Base-by-base conservation (phyloP, 2,329 filamentous ascomycete species). In the Hymenoscyphus fraxineus region DNA sequence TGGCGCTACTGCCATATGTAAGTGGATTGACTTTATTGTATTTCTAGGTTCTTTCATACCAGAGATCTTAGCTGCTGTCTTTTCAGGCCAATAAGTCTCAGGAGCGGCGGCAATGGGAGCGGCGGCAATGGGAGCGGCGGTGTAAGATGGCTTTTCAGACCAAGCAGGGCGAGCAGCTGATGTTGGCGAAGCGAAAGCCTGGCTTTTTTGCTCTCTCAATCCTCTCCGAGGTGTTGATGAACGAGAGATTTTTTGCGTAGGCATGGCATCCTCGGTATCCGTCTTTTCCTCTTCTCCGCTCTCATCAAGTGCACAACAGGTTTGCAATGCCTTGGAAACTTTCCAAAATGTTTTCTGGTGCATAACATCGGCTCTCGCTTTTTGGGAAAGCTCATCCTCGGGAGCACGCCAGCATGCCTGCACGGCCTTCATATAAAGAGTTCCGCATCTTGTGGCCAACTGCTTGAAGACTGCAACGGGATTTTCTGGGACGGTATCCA, bases 391-490 rank as follows among this genome's bases (percentile, higher is more conserved):
- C 64, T 87, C 84, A 47, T 85, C 81, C 59, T 92, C 88, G 2
- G 89, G 86, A n/a, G 89, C 87, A 64, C 82, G 82, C 80, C 89
- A 88, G 70, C 90, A 93, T 2, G 85, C 82, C 72, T 90, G 84
- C 1, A 92, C 89, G 0, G 89, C 90, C 72, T 88, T 89, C 83
- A 87, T 88, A 75, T 92, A 94, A 0, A 90, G 80, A 7, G 86
- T 89, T 15, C 90, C 90, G 69, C 90, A 93, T 73, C 72, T 82
- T 81, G 13, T 86, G 44, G 73, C 72, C 39, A 76, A 71, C 47
- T 71, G 67, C 61, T 73, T 72, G 41, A 74, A 67, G 6, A 72
- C 64, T 15, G 47, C 64, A 5, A 69, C 61, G 19, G 72, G 66
- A 27, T 72, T 73, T 22, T 71, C 67, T 2, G 73, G 71, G 7